Conservation (phyloP, 768 basidiomycete species). For the Leccinum arenicola region DNA sequence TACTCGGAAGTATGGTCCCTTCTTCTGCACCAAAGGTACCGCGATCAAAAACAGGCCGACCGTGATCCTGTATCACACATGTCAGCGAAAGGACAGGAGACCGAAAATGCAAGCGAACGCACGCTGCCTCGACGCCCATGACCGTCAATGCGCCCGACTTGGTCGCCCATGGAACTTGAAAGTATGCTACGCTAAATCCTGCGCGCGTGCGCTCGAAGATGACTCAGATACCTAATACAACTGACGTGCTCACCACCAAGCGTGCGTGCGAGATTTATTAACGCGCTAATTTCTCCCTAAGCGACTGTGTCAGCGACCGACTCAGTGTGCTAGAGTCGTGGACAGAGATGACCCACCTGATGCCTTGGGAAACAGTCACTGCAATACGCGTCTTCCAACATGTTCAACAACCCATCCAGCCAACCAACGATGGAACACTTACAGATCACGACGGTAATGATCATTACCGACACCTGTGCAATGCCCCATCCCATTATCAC, state of each 20-base stretch:
- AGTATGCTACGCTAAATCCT: constrained; percentile 40
- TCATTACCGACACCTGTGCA: constrained; percentile 34
- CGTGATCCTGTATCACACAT: constrained; percentile 23
- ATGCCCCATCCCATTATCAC: constrained; percentile 46
- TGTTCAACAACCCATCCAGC: background rate
- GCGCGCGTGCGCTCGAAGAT: background rate
- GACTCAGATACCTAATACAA: background rate
- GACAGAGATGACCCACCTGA: constrained; percentile 18
- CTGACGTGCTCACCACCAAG: constrained; percentile 26
- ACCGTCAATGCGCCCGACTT: constrained; percentile 34
- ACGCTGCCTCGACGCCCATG: constrained; percentile 40
- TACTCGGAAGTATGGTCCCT: constrained; percentile 34
- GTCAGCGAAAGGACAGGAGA: background rate
- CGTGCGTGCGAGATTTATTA: constrained; percentile 40
- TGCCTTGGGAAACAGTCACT: constrained; percentile 37
- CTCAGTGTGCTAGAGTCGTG: background rate
- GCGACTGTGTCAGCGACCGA: background rate
- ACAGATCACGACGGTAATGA: constrained; percentile 43
- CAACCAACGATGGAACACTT: constrained; percentile 4
- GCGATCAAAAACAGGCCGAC: constrained; percentile 35
- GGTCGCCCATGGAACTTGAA: constrained; percentile 40
- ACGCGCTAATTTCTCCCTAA: constrained; percentile 41
- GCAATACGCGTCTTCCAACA: constrained; percentile 35
- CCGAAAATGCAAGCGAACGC: constrained; percentile 8
- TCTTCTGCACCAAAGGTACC: constrained; percentile 36